A percentile compares a stretch with the other conserved stretches of the same genome.
These are phyloP conservation scores for Herpetomonas samuelpessoai DNA, from an alignment of 208 protist genomes.

Conservation along the genomic window DNA sequence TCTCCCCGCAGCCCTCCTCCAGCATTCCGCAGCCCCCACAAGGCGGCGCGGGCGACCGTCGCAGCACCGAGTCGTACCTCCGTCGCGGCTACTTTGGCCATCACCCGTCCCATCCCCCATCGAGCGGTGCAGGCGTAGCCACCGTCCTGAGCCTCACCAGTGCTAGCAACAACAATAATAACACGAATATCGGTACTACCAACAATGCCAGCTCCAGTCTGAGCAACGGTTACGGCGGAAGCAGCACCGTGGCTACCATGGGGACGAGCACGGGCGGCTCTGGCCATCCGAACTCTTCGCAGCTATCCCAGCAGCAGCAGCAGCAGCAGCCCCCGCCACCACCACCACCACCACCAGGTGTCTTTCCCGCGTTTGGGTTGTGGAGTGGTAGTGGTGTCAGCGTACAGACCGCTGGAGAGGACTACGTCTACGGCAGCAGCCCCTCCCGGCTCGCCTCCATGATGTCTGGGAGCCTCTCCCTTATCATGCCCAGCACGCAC, in stretches of 20 bases:
- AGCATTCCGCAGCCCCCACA: neutral
- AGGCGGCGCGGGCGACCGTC: neutral
- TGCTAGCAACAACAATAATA: conserved; percentile 8
- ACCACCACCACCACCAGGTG: too few relatives aligned
- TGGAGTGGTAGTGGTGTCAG: neutral
- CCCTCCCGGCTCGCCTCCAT: neutral
- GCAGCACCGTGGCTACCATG: neutral
- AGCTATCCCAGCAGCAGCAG: too few relatives aligned
- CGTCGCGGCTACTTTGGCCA: neutral
- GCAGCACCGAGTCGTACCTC: neutral
- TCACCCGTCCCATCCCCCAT: too few relatives aligned
- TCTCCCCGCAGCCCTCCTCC: neutral
- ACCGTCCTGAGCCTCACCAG: neutral
- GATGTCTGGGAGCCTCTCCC: neutral
- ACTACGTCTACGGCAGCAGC: neutral
- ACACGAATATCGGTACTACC: conserved; percentile 9
- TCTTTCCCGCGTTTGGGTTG: neutral
- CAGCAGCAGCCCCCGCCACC: too few relatives aligned
- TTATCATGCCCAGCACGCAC: neutral
- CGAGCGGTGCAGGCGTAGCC: too few relatives aligned
- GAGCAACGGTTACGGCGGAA: neutral
- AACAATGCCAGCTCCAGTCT: conserved; percentile 4
- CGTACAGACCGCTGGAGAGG: neutral
- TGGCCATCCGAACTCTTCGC: too few relatives aligned
- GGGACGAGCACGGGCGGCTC: neutral